Conservation (phyloP, 495 filamentous ascomycete genomes). For the Podospora didyma region DNA sequence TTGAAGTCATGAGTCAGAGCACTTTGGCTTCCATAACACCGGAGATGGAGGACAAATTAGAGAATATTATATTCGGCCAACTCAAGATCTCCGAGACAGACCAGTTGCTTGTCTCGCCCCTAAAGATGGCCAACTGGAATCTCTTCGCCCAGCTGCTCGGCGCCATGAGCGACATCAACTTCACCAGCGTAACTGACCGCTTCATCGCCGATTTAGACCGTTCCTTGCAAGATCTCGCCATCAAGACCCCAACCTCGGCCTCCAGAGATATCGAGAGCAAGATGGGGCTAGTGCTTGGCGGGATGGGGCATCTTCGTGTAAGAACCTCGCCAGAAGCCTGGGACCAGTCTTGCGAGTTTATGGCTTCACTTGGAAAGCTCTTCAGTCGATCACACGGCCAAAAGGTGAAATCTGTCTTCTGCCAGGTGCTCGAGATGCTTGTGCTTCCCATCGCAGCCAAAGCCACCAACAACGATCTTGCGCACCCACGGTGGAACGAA, state of each 20-base stretch:
- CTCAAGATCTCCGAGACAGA: conserved; percentile 84
- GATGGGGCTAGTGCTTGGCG: conserved; percentile 77
- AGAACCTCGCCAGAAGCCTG: conserved; percentile 67
- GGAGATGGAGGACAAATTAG: conserved; percentile 85
- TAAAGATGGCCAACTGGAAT: conserved; percentile 90
- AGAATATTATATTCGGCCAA: conserved; percentile 92
- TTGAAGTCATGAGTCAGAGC: conserved; percentile 90
- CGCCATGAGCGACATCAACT: conserved; percentile 90
- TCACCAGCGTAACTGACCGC: conserved; percentile 73
- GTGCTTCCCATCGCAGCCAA: conserved; percentile 83
- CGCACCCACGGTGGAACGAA: conserved; percentile 77
- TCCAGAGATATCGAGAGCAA: conserved; percentile 67
- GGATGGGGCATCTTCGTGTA: conserved; percentile 84
- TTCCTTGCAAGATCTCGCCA: conserved; percentile 63
- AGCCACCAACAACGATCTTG: conserved; percentile 66
- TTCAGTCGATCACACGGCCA: conserved; percentile 83
- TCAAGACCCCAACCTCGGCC: conserved; percentile 53
- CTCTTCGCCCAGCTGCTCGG: conserved; percentile 88
- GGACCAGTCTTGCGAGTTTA: conserved; percentile 83
- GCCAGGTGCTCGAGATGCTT: conserved; percentile 80
- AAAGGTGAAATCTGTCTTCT: conserved; percentile 88
- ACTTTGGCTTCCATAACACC: conserved; percentile 73
- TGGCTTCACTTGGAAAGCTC: conserved; percentile 72
- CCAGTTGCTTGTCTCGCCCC: conserved; percentile 67
- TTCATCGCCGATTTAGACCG: conserved; percentile 77